phyloP scores from a whole-genome alignment of 257 asterid species.

The Nicotiana noctiflora region DNA sequence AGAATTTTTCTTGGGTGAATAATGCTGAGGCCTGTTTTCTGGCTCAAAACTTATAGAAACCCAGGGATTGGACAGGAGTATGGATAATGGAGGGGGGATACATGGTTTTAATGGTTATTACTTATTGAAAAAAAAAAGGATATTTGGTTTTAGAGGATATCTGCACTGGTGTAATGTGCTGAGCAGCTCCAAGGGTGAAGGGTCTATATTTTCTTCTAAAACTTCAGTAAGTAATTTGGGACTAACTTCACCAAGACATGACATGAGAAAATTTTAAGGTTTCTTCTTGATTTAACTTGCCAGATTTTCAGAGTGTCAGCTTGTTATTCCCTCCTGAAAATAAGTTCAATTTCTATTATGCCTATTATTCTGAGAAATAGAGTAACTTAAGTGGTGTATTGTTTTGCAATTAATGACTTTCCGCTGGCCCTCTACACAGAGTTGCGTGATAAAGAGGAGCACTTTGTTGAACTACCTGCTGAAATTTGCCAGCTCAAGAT shows the following conservation, averaged over 20 bases:
- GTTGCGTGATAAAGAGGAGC: slow-evolving; percentile 78
- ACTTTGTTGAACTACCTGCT: slow-evolving; percentile 86
- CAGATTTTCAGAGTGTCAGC: background rate
- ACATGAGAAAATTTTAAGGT: background rate
- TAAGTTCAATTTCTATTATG: background rate
- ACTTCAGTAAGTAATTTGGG: background rate
- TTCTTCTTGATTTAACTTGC: background rate
- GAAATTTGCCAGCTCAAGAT: slow-evolving; percentile 92
- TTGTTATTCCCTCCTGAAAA: background rate
- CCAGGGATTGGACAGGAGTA: background rate
- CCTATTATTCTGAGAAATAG: background rate
- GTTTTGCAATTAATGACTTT: background rate
- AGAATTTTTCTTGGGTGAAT: background rate
- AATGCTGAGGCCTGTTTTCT: background rate
- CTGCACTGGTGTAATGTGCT: background rate
- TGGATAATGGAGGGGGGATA: background rate
- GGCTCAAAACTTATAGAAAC: background rate
- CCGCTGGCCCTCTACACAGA: slow-evolving; percentile 21
- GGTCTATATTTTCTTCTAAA: background rate
- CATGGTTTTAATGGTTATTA: background rate
- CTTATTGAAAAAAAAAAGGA: background rate
- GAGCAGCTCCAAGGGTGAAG: slow-evolving; percentile 4
- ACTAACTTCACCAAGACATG: slow-evolving; percentile 1
- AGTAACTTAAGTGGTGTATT: background rate
- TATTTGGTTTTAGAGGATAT: background rate